Base-by-base conservation (phyloP, 2,329 filamentous ascomycete genomes). In the Pyricularia sp. region DNA sequence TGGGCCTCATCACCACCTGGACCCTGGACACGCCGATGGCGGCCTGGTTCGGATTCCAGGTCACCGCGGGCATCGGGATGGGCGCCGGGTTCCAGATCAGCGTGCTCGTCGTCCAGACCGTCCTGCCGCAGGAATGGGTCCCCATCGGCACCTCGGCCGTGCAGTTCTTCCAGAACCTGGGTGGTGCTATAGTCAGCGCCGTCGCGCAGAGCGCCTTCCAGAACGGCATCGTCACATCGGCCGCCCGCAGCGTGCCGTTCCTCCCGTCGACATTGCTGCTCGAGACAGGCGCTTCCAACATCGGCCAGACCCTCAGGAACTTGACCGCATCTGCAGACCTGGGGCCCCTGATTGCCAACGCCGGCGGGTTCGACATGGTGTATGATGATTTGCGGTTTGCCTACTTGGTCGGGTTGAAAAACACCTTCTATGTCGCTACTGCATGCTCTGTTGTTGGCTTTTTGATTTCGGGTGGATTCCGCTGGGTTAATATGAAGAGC, bases 131-230 rank as follows among this genome's bases (percentile, higher is more conserved):
- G 30, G 78, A 79, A 3, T 79, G 82, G 65, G 78, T 85, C 14
- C 82, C 84, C 2, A 79, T 84, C 2, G 84, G 78, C 42, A 84
- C 81, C 11, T 82, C 84, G 0, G 81, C 78, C 58, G 79, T 85
- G 0, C 80, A 82, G 36, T 90, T 91, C 78, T 87, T 86, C 78
- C 86, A 90, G 73, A 82, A 82, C 0, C 81, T 91, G 1, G 88
- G 71, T 20, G 42, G 58, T 5, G 55, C 58, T 0, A 77, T 91
- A 17, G 85, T 86, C 71, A 84, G 92, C 63, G 83, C 85, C 9
- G 85, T 90, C n/a, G 85, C 85, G 0, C 87, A 92, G 76, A 87
- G 88, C 28, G 82, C 90, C 66, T 91, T 92, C 78, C 84, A 86
- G 72, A 90, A 90, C 73, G 85, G 83, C 0, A 79, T 92, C 28